Conservation (phyloP, 1,284 basidiomycete genomes). For the Hortiboletus rubellus region DNA sequence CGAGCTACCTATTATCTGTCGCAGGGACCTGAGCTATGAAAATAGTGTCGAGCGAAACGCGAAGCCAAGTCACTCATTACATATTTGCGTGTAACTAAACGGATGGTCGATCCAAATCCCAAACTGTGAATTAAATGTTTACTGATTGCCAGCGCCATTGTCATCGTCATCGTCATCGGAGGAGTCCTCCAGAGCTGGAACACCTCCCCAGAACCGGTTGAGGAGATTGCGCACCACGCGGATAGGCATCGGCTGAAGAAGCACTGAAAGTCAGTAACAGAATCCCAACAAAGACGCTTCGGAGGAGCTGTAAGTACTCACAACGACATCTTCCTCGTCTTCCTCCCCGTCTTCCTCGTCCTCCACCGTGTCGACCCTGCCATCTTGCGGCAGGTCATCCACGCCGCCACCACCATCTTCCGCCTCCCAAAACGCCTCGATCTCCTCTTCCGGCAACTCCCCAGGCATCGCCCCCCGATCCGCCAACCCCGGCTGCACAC, state of each 20-base stretch:
- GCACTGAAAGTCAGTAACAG: conserved; percentile 3
- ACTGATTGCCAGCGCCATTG: conserved; percentile 13
- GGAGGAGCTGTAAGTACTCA: conserved; percentile 34
- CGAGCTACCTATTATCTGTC: no score
- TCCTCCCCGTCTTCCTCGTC: conserved; percentile 34
- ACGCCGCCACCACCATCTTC: conserved; percentile 23
- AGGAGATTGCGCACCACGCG: conserved; percentile 63
- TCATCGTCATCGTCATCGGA: conserved; percentile 44
- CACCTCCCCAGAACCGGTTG: conserved; percentile 60
- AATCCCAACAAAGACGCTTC: background rate
- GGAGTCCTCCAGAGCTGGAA: conserved; percentile 31
- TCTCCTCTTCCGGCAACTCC: conserved; percentile 24
- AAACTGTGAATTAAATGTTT: background rate
- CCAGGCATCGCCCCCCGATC: conserved; percentile 41
- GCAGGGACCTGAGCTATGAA: no score
- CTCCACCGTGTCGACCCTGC: conserved; percentile 32
- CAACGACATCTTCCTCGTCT: conserved; percentile 40
- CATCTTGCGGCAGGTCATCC: conserved; percentile 27
- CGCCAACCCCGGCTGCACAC: conserved; percentile 43
- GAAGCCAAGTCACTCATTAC: background rate
- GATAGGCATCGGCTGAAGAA: conserved; percentile 55
- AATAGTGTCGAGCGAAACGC: background rate
- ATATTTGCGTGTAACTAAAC: background rate
- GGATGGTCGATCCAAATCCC: background rate
- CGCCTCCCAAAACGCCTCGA: conserved; percentile 27